A percentile compares a stretch with the other conserved stretches of the same genome.
Conservation (phyloP, 345 rosid genomes). For the Linum lewisii region DNA sequence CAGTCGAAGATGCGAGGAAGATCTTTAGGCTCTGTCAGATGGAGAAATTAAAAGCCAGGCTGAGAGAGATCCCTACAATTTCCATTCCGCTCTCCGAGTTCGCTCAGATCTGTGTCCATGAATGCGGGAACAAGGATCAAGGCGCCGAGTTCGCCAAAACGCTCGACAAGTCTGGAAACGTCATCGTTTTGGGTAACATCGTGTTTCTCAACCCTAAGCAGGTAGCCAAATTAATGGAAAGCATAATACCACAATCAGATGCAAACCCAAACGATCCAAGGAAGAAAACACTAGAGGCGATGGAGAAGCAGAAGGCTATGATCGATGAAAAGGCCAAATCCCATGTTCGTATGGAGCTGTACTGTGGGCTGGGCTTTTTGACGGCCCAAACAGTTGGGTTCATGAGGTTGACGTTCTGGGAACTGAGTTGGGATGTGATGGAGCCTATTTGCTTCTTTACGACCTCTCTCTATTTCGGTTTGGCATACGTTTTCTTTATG, state of each 20-base stretch:
- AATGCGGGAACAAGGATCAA: constrained; percentile 39
- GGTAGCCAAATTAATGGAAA: constrained; percentile 63
- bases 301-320: constrained; percentile 13
- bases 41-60: constrained; percentile 52
- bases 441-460: constrained; percentile 24
- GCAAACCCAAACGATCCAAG: constrained; percentile 47
- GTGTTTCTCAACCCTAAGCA: constrained; percentile 72
- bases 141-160: constrained; percentile 45
- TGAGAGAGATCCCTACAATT: constrained; percentile 35
- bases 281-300: neutral
- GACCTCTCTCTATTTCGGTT: constrained; percentile 13
- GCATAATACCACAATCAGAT: constrained; percentile 29
- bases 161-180: constrained; percentile 60
- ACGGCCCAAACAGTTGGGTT: constrained; percentile 17
- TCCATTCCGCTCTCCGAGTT: constrained; percentile 45
- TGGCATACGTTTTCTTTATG: constrained; percentile 18
- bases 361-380: constrained; percentile 19
- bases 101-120: constrained; percentile 38
- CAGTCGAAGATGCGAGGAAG: constrained; percentile 50
- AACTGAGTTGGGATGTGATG: constrained; percentile 27
- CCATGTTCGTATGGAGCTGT: constrained; percentile 14
- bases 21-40: constrained; percentile 42
- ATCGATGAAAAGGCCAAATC: constrained; percentile 16
- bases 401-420: constrained; percentile 29
- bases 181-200: constrained; percentile 54